Evolutionary conservation across 2,329 filamentous ascomycete genomes (phyloP).

Genomic region (Leptoxyphium fumago): DNA sequence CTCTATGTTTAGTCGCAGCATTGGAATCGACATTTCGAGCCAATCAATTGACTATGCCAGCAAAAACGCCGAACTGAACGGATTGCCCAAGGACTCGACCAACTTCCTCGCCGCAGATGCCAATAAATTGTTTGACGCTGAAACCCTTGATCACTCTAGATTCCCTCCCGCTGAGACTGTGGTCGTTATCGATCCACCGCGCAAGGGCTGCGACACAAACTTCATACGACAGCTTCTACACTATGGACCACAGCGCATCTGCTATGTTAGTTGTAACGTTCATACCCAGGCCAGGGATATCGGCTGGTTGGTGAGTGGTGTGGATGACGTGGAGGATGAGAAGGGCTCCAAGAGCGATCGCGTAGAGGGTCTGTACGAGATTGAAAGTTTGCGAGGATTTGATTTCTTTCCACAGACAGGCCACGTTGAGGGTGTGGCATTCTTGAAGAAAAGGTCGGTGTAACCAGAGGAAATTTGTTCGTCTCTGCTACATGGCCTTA

Average conservation of each 20-base stretch:
- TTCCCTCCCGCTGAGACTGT: constrained; percentile 71
- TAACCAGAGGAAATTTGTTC: too few species aligned
- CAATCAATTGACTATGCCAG: constrained; percentile 66
- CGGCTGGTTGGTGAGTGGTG: constrained; percentile 67
- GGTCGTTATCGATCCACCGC: constrained; percentile 90
- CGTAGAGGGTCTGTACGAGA: constrained; percentile 46
- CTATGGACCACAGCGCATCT: constrained; percentile 64
- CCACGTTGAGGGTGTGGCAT: constrained; percentile 51
- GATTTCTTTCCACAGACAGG: constrained; percentile 91
- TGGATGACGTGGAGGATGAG: constrained; percentile 25
- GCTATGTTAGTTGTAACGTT: constrained; percentile 96
- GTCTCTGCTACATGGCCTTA: too few species aligned
- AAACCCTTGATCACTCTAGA: constrained; percentile 31
- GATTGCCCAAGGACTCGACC: constrained; percentile 51
- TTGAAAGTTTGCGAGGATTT: constrained; percentile 84
- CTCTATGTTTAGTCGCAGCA: constrained; percentile 59
- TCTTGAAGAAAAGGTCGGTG: constrained; percentile 31
- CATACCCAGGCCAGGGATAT: constrained; percentile 94
- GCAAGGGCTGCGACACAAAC: constrained; percentile 79
- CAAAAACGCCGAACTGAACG: constrained; percentile 65
- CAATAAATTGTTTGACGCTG: constrained; percentile 58
- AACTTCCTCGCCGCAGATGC: constrained; percentile 85
- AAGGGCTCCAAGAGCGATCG: constrained; percentile 17
- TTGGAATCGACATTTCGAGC: constrained; percentile 79
- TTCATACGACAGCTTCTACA: constrained; percentile 69